Evolutionary conservation across 495 filamentous ascomycete species (phyloP).

Genomic region (Trichocladium antarcticum): DNA sequence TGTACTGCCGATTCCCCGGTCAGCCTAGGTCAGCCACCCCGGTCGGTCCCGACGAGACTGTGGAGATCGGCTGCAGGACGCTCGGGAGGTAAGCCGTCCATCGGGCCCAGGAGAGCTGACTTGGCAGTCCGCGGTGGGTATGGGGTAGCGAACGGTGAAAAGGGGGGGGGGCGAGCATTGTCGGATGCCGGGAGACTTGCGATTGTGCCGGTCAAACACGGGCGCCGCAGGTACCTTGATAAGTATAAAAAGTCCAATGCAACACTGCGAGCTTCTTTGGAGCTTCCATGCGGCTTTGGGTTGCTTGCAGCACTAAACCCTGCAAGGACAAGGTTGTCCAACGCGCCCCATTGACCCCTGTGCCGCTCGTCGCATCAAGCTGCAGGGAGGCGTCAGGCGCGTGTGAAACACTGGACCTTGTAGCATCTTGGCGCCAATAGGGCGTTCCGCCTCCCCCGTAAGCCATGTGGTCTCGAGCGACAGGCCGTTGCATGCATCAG

Average conservation of each 20-base stretch:
- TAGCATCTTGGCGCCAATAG: not conserved
- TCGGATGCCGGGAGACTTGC: not conserved
- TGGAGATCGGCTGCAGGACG: slow-evolving; percentile 1
- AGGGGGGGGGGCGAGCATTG: not conserved
- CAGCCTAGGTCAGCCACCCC: not conserved
- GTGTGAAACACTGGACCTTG: not conserved
- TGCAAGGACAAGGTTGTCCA: slow-evolving; percentile 5
- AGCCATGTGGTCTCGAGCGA: not conserved
- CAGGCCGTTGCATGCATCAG: not conserved
- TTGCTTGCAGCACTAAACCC: not conserved
- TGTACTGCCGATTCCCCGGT: not conserved
- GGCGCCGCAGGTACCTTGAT: slow-evolving; percentile 2
- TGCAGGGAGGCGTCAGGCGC: not conserved
- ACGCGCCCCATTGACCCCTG: not conserved
- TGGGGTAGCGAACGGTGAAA: not conserved
- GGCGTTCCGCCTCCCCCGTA: not conserved
- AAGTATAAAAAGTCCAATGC: slow-evolving; percentile 18
- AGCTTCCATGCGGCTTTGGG: slow-evolving; percentile 6
- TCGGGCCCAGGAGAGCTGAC: not conserved
- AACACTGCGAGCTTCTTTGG: slow-evolving; percentile 3
- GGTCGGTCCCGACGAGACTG: not conserved
- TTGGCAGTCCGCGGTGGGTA: not conserved
- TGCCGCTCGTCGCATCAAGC: not conserved
- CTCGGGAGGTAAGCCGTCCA: not conserved
- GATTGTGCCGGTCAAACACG: not conserved